Evolutionary conservation across 148 eudicot genomes (phyloP), one percentile per base, ranked within the genome.

Genomic region (Spergularia bocconei): DNA sequence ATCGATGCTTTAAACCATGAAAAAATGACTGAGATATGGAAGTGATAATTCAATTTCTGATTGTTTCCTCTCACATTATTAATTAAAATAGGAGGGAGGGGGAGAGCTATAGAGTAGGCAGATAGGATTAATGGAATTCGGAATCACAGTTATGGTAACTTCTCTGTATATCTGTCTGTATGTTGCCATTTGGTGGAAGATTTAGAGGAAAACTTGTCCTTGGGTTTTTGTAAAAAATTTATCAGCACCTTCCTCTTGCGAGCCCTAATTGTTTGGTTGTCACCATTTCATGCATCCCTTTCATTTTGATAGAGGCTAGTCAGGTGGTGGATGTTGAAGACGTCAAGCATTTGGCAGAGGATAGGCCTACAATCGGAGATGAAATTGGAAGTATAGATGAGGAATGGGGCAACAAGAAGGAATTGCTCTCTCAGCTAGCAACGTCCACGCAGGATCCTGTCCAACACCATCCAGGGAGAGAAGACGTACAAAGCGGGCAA

Each of bases 341-440:
- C 72, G 80, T 93, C 69, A 84, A 80, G 83, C 98, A 93, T 83
- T 85, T 91, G 61, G 87, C 90, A 69, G 90, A 81, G 72, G 70
- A 77, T 11, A 67, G 76, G 77, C 80, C 63, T 68, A 83, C 87
- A 69, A 79, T 89, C 20, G 90, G 90, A 54, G 88, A 89, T 52
- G 75, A 78, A 61, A 80, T 93, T 50, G 87, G 76, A 65, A 82
- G 85, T 69, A 88, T 85, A 63, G 79, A 78, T 69, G 79, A 79
- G 66, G 88, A 88, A 25, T 93, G 98, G 98, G 77, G 75, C 47
- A 41, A 21, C 70, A 86, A 84, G 79, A 89, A 88, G 82, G 91
- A 87, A 72, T 4, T 47, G 70, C 84, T 89, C 67, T 83, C 87
- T 69, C 74, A 85, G 62, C 83, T 87, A 52, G 86, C 87, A 33